phyloP scores from a whole-genome alignment of 805 yeast genomes.

The Spathaspora sp. region DNA sequence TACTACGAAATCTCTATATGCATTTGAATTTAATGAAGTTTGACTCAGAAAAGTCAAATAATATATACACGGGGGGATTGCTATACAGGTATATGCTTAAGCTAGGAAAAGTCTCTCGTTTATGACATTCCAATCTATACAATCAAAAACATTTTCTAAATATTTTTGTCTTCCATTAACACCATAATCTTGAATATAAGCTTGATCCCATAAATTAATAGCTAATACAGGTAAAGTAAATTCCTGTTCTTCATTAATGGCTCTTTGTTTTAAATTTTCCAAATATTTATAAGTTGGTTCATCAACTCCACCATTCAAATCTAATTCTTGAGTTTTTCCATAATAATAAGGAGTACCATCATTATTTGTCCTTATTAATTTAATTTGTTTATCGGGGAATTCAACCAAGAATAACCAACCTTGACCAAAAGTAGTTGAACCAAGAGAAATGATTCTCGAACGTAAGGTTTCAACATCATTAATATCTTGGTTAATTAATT shows the following conservation, averaged over 20 bases:
- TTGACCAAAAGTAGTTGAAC: constrained; percentile 55
- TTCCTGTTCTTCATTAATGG: constrained; percentile 44
- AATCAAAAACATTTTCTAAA: constrained; percentile 69
- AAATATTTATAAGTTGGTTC: constrained; percentile 50
- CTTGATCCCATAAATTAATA: constrained; percentile 83
- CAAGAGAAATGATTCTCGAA: constrained; percentile 44
- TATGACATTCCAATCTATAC: constrained; percentile 81
- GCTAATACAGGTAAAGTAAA: constrained; percentile 72
- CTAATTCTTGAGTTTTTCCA: constrained; percentile 67
- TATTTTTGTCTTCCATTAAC: constrained; percentile 68
- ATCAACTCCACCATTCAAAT: constrained; percentile 69
- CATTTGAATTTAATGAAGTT: constrained; percentile 19
- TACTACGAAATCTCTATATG: constrained; percentile 16
- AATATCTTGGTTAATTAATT: constrained; percentile 30
- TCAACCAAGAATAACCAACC: constrained; percentile 80
- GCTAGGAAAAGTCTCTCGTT: constrained; percentile 47
- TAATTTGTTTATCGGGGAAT: constrained; percentile 53
- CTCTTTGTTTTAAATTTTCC: constrained; percentile 39
- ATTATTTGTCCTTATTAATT: constrained; percentile 55
- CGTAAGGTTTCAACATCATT: constrained; percentile 48
- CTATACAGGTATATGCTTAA: constrained; percentile 9
- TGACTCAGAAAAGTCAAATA: neutral
- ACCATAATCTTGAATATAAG: constrained; percentile 85
- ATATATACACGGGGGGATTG: neutral
- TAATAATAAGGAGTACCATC: constrained; percentile 76